Conservation (phyloP, 2,329 filamentous ascomycete species). For the Mycocentrospora acerina region DNA sequence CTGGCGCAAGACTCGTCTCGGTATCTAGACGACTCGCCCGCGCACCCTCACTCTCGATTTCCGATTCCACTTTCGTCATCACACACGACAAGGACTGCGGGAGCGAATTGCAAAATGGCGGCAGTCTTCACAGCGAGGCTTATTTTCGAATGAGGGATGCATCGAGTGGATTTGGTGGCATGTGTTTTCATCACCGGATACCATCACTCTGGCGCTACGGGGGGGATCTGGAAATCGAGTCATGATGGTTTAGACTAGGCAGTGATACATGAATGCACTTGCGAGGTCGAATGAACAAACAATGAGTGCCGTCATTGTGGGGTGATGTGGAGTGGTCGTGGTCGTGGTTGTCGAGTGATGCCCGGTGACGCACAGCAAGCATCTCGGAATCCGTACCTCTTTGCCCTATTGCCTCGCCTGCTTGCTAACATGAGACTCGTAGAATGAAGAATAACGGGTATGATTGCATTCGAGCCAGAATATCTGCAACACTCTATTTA, state of each 20-base stretch:
- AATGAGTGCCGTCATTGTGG: constrained; percentile 2
- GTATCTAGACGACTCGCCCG: constrained; percentile 76
- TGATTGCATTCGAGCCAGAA: too few species aligned
- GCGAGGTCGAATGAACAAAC: constrained; percentile 32
- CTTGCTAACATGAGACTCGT: too few species aligned
- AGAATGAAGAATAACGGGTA: too few species aligned
- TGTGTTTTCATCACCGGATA: constrained; percentile 22
- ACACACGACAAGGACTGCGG: constrained; percentile 31
- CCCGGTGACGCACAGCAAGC: too few species aligned
- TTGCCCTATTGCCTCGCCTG: too few species aligned
- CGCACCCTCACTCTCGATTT: constrained; percentile 36
- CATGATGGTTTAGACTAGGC: constrained; percentile 42
- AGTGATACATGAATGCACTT: constrained; percentile 38
- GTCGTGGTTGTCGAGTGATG: too few species aligned
- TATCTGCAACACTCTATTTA: too few species aligned
- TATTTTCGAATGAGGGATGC: constrained; percentile 28
- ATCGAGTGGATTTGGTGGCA: constrained; percentile 21
- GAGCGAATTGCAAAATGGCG: constrained; percentile 33
- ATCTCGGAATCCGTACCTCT: too few species aligned
- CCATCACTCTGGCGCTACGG: constrained; percentile 41
- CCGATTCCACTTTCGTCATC: constrained; percentile 29
- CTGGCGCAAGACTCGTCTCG: constrained; percentile 99
- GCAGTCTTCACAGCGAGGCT: constrained; percentile 26
- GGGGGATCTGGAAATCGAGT: constrained; percentile 38
- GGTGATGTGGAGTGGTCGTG: constrained; percentile 2